phyloP scores from a whole-genome alignment of 139 green algal species.

The Chlorella sp. region DNA sequence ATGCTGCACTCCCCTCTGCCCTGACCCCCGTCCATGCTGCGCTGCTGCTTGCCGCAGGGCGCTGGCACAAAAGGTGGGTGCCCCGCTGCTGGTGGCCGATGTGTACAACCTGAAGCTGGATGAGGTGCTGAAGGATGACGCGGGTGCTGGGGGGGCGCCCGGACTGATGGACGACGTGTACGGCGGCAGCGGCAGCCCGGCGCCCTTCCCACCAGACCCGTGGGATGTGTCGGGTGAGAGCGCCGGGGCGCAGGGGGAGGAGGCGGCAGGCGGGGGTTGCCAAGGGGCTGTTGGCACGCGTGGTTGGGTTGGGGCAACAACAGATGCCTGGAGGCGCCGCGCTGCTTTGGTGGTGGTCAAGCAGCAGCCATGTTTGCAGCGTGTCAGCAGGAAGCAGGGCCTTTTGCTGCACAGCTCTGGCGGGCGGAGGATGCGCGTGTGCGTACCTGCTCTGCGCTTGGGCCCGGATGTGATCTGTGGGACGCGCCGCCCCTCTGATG shows the following conservation, averaged over 20 bases:
- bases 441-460: too few relatives aligned
- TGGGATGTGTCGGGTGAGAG: conserved; percentile 21
- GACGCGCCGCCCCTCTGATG: too few relatives aligned
- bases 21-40: background rate
- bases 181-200: background rate
- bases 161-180: conserved; percentile 1
- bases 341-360: background rate
- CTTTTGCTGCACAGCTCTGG: too few relatives aligned
- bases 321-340: background rate
- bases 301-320: background rate
- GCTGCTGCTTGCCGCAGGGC: background rate
- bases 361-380: background rate
- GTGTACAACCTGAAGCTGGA: conserved; percentile 38
- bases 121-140: conserved; percentile 33
- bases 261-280: too few relatives aligned
- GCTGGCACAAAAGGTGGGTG: conserved; percentile 19
- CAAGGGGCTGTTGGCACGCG: background rate
- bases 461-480: too few relatives aligned
- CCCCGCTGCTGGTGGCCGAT: conserved; percentile 37
- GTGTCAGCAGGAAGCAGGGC: too few relatives aligned
- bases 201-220: background rate
- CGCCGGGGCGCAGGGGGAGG: too few relatives aligned
- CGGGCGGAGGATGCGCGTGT: too few relatives aligned
- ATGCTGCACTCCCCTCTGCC: background rate
- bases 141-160: background rate